Conservation (phyloP, 352 stramenopile species). For the Globisporangium radiosum region DNA sequence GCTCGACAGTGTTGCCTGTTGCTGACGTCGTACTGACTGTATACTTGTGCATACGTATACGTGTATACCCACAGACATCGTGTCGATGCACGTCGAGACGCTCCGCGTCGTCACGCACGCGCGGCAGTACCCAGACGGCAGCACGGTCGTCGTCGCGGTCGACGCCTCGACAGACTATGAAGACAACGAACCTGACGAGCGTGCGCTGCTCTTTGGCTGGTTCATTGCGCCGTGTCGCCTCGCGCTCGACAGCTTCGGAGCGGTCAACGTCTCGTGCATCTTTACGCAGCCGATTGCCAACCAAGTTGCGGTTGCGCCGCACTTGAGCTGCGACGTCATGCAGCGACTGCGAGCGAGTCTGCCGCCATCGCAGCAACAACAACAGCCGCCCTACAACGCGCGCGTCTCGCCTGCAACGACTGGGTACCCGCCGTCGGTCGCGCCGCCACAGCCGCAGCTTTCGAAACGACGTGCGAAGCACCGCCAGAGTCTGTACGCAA, state of each 20-base stretch:
- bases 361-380: background rate
- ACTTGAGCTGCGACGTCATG: slow-evolving; percentile 50
- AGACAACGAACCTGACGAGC: slow-evolving; percentile 18
- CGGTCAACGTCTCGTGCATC: slow-evolving; percentile 56
- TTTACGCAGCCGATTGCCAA: slow-evolving; percentile 26
- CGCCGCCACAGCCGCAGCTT: background rate
- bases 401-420: background rate
- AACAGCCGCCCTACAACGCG: background rate
- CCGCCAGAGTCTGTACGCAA: too few species aligned
- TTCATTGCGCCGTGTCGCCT: slow-evolving; percentile 36
- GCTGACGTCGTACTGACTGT: background rate
- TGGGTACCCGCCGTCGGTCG: background rate
- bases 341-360: slow-evolving; percentile 30
- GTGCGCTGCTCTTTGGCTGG: slow-evolving; percentile 50
- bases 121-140: slow-evolving; percentile 56
- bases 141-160: slow-evolving; percentile 42
- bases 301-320: slow-evolving; percentile 16
- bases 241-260: slow-evolving; percentile 17
- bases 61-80: slow-evolving; percentile 10
- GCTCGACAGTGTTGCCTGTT: too few species aligned
- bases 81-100: slow-evolving; percentile 3
- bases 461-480: too few species aligned
- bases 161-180: slow-evolving; percentile 17
- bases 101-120: slow-evolving; percentile 37
- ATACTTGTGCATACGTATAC: background rate